Evolutionary conservation across 2,329 filamentous ascomycete genomes (phyloP).

Genomic region (Immersiporthe knoxdaviesiana): DNA sequence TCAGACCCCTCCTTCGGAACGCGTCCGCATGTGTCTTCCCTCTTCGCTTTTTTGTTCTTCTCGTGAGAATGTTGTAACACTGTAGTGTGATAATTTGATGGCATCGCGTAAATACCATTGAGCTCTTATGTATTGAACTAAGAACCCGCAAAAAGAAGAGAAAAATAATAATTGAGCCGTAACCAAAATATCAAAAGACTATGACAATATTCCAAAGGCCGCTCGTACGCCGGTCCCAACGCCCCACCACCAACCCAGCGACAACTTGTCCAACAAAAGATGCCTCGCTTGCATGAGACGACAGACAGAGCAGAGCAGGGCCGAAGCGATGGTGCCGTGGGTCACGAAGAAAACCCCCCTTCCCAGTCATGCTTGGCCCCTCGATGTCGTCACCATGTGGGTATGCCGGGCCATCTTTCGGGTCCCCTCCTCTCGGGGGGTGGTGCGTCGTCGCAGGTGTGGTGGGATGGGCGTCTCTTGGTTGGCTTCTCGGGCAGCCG

Average conservation of each 20-base stretch:
- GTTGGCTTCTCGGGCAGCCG: conserved; percentile 26
- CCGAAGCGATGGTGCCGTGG: not conserved
- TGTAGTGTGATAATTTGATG: too few relatives aligned
- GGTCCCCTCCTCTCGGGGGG: too few relatives aligned
- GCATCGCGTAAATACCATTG: not conserved
- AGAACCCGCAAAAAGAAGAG: too few relatives aligned
- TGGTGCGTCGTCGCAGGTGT: not conserved
- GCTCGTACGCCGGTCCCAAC: not conserved
- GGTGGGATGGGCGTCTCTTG: conserved; percentile 11
- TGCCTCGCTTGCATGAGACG: not conserved
- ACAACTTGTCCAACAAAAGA: too few relatives aligned
- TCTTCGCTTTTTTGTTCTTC: too few relatives aligned
- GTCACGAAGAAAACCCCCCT: not conserved
- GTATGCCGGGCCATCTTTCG: not conserved
- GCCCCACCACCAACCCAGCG: too few relatives aligned
- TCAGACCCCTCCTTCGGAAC: not conserved
- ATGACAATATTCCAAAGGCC: not conserved
- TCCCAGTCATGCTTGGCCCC: too few relatives aligned
- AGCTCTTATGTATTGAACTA: too few relatives aligned
- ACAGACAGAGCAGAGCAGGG: not conserved
- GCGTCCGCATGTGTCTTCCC: not conserved
- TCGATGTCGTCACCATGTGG: conserved; percentile 5
- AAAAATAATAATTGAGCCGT: too few relatives aligned
- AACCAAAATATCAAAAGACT: not conserved
- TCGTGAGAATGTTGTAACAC: too few relatives aligned